Conservation (phyloP, 495 filamentous ascomycete genomes). For the Annulohypoxylon maeteangense region DNA sequence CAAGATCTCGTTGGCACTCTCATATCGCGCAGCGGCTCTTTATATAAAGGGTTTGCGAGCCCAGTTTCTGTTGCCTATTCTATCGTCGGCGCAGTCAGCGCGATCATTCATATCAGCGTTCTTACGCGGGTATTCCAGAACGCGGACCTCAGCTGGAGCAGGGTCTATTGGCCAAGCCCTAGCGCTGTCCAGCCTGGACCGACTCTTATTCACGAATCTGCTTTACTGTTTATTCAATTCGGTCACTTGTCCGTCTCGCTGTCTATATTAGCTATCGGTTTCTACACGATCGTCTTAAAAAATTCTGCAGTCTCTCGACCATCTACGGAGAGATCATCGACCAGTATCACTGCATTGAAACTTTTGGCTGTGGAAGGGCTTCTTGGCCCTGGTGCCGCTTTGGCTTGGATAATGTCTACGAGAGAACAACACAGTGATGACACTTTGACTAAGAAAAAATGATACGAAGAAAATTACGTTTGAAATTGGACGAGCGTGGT, state of each 20-base stretch:
- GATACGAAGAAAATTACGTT: not conserved
- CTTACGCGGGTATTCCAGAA: not conserved
- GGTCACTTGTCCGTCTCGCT: constrained; percentile 14
- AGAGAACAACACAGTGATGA: constrained; percentile 8
- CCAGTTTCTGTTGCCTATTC: constrained; percentile 9
- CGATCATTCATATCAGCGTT: constrained; percentile 8
- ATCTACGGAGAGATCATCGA: not conserved
- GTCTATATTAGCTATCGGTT: constrained; percentile 15
- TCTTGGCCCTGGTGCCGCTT: constrained; percentile 22
- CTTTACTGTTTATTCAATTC: constrained; percentile 31
- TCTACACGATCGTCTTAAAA: not conserved
- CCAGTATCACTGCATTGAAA: not conserved
- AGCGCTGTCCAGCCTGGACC: constrained; percentile 15
- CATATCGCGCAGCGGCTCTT: not conserved
- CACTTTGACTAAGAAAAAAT: not conserved
- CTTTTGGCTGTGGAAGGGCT: constrained; percentile 7
- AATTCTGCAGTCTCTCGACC: not conserved
- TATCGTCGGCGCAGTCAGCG: constrained; percentile 10
- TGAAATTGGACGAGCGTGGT: not conserved
- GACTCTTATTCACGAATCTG: constrained; percentile 13
- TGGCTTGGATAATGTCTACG: constrained; percentile 32
- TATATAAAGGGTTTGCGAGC: not conserved
- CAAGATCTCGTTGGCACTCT: constrained; percentile 9
- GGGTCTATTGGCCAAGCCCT: constrained; percentile 21
- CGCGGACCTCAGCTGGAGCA: constrained; percentile 18